phyloP scores from a whole-genome alignment of 192 early-diverging fungal species.

The Geosiphon pyriformis region DNA sequence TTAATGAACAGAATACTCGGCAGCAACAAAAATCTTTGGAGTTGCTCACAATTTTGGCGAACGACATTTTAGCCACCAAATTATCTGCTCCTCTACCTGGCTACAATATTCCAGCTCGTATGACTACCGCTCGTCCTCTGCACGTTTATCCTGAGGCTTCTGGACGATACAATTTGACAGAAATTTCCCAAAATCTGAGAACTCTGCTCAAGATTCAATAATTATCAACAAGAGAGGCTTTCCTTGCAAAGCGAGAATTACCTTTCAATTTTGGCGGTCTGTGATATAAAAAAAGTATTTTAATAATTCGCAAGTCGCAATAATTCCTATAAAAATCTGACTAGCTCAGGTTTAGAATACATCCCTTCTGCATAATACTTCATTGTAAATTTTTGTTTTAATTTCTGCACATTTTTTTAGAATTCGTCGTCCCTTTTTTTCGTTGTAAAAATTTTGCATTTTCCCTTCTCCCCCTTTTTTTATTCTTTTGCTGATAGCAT shows the following conservation, averaged over 20 bases:
- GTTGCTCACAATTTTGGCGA: too few species aligned
- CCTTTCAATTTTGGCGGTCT: background rate
- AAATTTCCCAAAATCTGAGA: constrained; percentile 44
- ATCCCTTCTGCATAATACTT: too few species aligned
- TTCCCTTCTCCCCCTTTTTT: too few species aligned
- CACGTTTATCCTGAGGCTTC: constrained; percentile 7
- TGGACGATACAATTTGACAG: constrained; percentile 31
- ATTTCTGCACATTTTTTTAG: too few species aligned
- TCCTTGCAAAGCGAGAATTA: background rate
- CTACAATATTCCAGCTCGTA: constrained; percentile 37
- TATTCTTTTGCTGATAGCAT: too few species aligned
- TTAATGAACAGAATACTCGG: constrained; percentile 24
- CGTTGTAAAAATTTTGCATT: too few species aligned
- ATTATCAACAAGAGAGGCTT: background rate
- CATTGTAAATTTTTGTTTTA: too few species aligned
- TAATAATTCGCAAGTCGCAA: too few species aligned
- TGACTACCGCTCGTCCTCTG: constrained; percentile 37
- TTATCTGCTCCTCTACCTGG: constrained; percentile 1
- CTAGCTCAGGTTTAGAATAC: too few species aligned
- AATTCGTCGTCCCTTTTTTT: too few species aligned
- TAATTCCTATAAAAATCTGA: too few species aligned
- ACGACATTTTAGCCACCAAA: background rate
- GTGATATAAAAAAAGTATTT: too few species aligned
- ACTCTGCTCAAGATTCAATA: constrained; percentile 41
- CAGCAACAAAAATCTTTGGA: background rate